These are phyloP conservation scores for Lathyrus aphaca DNA, from an alignment of 306 rosid genomes.

Conservation along the genomic window DNA sequence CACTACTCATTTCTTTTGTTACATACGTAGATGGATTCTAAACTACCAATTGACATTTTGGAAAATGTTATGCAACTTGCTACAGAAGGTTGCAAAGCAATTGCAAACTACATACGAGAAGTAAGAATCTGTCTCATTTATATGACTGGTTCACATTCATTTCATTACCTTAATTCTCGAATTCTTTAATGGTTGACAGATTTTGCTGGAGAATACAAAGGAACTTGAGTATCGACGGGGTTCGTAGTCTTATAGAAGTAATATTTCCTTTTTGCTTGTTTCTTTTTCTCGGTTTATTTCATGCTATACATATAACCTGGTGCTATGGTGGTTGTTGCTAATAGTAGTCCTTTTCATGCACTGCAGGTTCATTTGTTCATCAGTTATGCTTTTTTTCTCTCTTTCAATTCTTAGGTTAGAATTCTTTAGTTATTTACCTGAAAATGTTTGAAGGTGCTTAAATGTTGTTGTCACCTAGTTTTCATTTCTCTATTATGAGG, in stretches of 20 bases:
- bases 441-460: constrained; percentile 16
- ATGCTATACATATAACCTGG: background rate
- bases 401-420: background rate
- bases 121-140: constrained; percentile 45
- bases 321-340: background rate
- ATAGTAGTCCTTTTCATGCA: background rate
- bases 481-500: background rate
- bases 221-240: constrained; percentile 72
- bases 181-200: constrained; percentile 51
- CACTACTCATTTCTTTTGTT: constrained; percentile 27
- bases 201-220: constrained; percentile 75
- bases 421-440: background rate
- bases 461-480: constrained; percentile 1
- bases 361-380: background rate
- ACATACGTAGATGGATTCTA: constrained; percentile 80
- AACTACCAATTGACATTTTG: constrained; percentile 76
- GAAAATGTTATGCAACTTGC: constrained; percentile 89
- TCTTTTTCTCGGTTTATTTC: background rate
- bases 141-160: constrained; percentile 29
- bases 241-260: constrained; percentile 39
- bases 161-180: constrained; percentile 9
- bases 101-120: constrained; percentile 75
- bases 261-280: constrained; percentile 12
- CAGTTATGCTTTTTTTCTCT: background rate
- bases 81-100: constrained; percentile 91